Conservation (phyloP, 352 stramenopile genomes). For the Albugo laibachii region DNA sequence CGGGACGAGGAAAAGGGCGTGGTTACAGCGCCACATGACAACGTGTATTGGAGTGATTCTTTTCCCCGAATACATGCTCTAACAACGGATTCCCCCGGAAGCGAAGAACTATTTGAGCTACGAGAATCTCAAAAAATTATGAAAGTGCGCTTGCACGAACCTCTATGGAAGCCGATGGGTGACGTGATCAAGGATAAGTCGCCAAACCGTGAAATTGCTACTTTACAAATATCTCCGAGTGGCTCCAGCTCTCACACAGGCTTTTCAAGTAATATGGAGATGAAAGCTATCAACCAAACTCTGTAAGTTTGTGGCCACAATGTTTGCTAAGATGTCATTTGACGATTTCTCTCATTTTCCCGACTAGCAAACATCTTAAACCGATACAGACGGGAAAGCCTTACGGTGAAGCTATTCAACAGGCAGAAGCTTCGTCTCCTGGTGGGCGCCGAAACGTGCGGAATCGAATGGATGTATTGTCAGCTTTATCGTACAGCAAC, state of each 20-base stretch:
- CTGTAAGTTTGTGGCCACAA: conserved; percentile 18
- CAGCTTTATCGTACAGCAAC: no score
- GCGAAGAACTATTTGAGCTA: conserved; percentile 39
- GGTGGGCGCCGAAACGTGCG: no score
- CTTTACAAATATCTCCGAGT: conserved; percentile 14
- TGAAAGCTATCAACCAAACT: conserved; percentile 70
- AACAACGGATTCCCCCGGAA: conserved; percentile 43
- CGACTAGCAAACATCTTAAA: background rate
- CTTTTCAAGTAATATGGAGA: conserved; percentile 19
- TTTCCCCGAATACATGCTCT: conserved; percentile 70
- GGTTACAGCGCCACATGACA: no score
- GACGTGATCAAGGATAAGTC: background rate
- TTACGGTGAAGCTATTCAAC: background rate
- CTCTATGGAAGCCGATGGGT: background rate
- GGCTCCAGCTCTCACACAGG: conserved; percentile 19
- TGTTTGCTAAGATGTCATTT: no score
- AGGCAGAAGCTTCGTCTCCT: no score
- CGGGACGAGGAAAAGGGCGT: no score
- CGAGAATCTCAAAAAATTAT: conserved; percentile 24
- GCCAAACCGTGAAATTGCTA: background rate
- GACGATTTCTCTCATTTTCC: no score
- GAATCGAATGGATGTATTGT: no score
- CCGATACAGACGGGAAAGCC: background rate
- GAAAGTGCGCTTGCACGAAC: conserved; percentile 32
- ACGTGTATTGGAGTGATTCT: conserved; percentile 14